Evolutionary conservation across 495 filamentous ascomycete species (phyloP).

Genomic region (Aspergillus funiculosus): DNA sequence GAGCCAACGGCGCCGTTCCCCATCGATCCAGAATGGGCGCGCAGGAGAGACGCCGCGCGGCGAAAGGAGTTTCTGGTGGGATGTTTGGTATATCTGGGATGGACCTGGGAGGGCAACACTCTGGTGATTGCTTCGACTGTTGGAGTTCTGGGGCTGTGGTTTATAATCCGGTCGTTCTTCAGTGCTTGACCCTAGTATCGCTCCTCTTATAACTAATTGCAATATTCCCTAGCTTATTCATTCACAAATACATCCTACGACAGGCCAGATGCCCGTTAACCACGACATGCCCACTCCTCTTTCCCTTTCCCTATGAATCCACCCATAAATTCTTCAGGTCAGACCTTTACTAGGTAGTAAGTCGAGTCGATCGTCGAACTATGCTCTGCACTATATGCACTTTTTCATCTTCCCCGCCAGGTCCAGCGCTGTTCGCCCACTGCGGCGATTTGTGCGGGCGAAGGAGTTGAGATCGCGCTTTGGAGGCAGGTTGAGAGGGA

Average conservation of each 20-base stretch:
- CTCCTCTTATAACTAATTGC: not conserved
- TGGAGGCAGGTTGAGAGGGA: too few species aligned
- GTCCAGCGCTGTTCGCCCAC: too few species aligned
- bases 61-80: constrained; percentile 56
- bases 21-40: constrained; percentile 48
- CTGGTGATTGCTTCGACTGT: constrained; percentile 41
- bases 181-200: not conserved
- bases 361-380: too few species aligned
- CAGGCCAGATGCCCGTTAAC: too few species aligned
- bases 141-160: constrained; percentile 43
- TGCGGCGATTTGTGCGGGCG: too few species aligned
- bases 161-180: constrained; percentile 35
- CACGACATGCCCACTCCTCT: too few species aligned
- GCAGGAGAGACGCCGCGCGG: constrained; percentile 44
- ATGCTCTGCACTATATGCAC: too few species aligned
- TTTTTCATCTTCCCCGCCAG: too few species aligned
- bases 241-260: not conserved
- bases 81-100: constrained; percentile 46
- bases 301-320: too few species aligned
- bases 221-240: not conserved
- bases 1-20: constrained; percentile 45
- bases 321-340: too few species aligned
- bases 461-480: too few species aligned
- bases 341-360: too few species aligned
- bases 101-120: constrained; percentile 57